Base-by-base conservation (phyloP, 345 rosid species). In the Eucalyptus tenuipes region DNA sequence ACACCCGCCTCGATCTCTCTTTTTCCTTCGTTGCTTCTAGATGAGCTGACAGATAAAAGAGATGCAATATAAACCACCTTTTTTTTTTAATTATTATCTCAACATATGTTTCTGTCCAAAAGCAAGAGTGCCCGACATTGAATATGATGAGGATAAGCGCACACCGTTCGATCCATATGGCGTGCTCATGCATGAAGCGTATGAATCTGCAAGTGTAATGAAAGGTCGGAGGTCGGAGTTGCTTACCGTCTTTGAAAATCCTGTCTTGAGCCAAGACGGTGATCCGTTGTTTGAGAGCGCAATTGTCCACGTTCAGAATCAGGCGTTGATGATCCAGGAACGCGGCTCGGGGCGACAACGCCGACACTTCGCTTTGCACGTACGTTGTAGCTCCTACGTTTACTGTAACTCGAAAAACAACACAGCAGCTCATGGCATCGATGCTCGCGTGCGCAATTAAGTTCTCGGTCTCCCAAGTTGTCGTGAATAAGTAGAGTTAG, bases 251-350 rank as follows among this genome's bases (percentile, higher is more conserved):
- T 92, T 95, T 95, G 92, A 95, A 95, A 87, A 94, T 94, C 94
- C 93, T 95, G 93, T 95, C 97, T 89, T 95, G 97, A 91, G 97
- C 96, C 89, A 95, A 91, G 90, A 96, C 96, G 49, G 97, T 94
- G 85, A 94, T 92, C 88, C 96, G 88, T 92, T 95, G 97, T 94
- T 95, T 95, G 45, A 95, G 88, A 88, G 96, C 94, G 50, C 97
- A 89, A 68, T 95, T 95, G 53, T 95, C 96, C 7, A 94, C 96
- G 86, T 92, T 95, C 22, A 95, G 93, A 86, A 95, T 93, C 94
- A 95, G 79, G 52, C 96, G 89, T 40, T 94, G 97, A 89, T 94
- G 97, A 85, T 95, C 97, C 87, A 95, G 87, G 89, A 90, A 94
- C 71, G 97, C 97, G 29, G 94, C 96, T 84, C 96, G 92, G 12